Evolutionary conservation across 2,329 filamentous ascomycete genomes (phyloP), one percentile per base, ranked within the genome.

Genomic region (Periconia sp.): DNA sequence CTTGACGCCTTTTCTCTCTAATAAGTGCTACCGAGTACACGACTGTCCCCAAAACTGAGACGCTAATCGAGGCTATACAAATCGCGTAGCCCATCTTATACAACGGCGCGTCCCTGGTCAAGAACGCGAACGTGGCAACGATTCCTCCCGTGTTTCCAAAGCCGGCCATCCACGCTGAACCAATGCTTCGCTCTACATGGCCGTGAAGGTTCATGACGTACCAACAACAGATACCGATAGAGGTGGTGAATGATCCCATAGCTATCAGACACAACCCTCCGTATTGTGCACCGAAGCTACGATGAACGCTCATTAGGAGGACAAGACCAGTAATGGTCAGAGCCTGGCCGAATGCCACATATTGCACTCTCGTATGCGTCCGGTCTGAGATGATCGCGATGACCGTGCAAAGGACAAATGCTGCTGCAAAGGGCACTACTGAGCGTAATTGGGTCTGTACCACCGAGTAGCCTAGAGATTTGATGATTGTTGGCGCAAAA

Each of bases 171-270:
- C 78, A 71, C n/a, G 76, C 77, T 0, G 74, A 66, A 5, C 71
- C 69, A 34, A 82, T 69, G 1, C 73, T 69, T 15, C 78, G 71
- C 64, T 82, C 81, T 55, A 78, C 80, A 56, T 80, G 77, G 1
- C 79, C 79, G 1, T 53, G 48, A 23, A 70, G 51, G 38, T 70
- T 70, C 65, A 70, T 70, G 12, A 68, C 28, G 17, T 64, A 62
- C 69, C 68, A 72, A 44, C 66, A 69, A 11, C 68, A 37, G 13
- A 66, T 53, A 13, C 56, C 44, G 1, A 55, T 46, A 3, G 52
- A 61, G 6, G 52, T 48, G 15, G 52, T 47, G 25, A 63, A 65
- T 1, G 57, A 36, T 5, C 69, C 69, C 61, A 70, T 69, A 7
- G 55, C 45, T 12, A 61, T 48, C 9, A 72, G 52, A 33, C 50